These are phyloP conservation scores for Sergeia podlipaevii DNA, from an alignment of 208 protist genomes.

Conservation along the genomic window DNA sequence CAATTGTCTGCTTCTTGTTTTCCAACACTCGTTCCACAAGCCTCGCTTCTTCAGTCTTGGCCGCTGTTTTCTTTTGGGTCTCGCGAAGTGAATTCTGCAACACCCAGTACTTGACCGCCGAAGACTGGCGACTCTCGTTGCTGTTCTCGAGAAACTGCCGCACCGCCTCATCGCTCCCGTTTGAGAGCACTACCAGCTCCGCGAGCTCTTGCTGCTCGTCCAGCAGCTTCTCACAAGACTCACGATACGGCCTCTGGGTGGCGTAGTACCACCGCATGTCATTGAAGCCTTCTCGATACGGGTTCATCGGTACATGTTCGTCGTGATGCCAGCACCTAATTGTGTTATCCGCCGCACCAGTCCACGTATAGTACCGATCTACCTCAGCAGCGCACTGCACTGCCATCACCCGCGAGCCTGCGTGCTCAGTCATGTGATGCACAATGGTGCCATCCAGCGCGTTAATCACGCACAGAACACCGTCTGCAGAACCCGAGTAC, in stretches of 20 bases:
- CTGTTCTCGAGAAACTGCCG: conserved; percentile 20
- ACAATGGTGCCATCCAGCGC: conserved; percentile 44
- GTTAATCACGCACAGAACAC: conserved; percentile 51
- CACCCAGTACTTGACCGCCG: conserved; percentile 33
- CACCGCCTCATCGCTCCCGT: conserved; percentile 49
- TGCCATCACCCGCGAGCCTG: conserved; percentile 27
- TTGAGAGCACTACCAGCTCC: conserved; percentile 53
- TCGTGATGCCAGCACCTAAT: conserved; percentile 88
- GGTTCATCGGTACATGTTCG: conserved; percentile 65
- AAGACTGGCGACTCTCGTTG: conserved; percentile 23
- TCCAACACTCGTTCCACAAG: conserved; percentile 29
- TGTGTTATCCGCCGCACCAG: conserved; percentile 50
- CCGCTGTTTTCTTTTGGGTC: conserved; percentile 21
- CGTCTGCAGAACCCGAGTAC: conserved; percentile 50
- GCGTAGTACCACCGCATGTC: conserved; percentile 87
- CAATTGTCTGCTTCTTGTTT: conserved; percentile 28
- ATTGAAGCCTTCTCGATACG: conserved; percentile 48
- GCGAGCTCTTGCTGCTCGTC: conserved; percentile 63
- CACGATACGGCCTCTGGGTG: conserved; percentile 53
- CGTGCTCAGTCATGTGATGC: conserved; percentile 43
- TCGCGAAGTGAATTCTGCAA: conserved; percentile 30
- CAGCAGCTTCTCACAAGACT: conserved; percentile 51
- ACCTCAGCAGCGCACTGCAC: conserved; percentile 60
- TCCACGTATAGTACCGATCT: conserved; percentile 77
- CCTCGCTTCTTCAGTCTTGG: conserved; percentile 28